Evolutionary conservation across 139 green algal genomes (phyloP).

Genomic region (Tetradesmus obliquus): DNA sequence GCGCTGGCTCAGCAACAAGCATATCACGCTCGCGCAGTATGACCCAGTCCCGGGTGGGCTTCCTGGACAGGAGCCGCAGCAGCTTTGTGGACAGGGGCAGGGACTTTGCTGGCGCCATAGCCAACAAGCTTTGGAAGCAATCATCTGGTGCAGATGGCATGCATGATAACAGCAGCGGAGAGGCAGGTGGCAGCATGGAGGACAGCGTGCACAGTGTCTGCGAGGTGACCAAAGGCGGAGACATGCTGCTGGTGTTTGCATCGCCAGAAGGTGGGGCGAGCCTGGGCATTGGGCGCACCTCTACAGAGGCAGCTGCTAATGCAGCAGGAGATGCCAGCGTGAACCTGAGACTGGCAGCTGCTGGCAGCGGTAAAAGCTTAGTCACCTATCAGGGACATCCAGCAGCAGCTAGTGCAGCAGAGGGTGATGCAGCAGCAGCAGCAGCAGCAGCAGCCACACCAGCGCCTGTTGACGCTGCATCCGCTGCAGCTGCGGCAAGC

Average conservation of each 20-base stretch:
- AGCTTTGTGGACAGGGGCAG: neutral
- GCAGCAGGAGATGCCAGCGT: neutral
- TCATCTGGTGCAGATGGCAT: neutral
- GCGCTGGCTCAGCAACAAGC: neutral
- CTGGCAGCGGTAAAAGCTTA: neutral
- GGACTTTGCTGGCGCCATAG: neutral
- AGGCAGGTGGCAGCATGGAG: neutral
- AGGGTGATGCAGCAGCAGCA: neutral
- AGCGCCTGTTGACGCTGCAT: neutral
- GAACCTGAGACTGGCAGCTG: neutral
- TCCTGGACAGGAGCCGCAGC: neutral
- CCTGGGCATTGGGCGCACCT: neutral
- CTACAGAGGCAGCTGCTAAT: constrained; percentile 1
- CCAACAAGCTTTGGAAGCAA: neutral
- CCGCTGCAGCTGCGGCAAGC: neutral
- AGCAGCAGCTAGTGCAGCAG: neutral
- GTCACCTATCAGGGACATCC: neutral
- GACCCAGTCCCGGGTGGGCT: neutral
- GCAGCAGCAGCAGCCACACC: neutral
- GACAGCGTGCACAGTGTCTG: neutral
- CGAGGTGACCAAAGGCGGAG: neutral
- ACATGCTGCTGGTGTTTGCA: constrained; percentile 2
- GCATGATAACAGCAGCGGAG: neutral
- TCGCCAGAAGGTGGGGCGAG: neutral
- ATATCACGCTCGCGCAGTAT: neutral